Base-by-base conservation (phyloP, 148 eudicot species). In the Camellia granthamiana region DNA sequence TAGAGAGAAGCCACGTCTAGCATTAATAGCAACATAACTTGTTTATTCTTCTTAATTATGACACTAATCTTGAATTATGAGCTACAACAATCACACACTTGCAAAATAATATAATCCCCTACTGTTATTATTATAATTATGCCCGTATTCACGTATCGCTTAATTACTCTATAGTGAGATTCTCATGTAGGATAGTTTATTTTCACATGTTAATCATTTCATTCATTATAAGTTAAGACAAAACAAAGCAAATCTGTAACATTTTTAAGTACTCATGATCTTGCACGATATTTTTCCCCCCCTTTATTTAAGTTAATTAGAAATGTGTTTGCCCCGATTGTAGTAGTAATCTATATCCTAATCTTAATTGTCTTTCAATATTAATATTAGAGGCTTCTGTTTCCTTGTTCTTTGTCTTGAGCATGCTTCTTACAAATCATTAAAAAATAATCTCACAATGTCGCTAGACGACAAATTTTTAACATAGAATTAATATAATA, bases 381-480 rank as follows among this genome's bases (percentile, higher is more conserved):
- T 77, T 65, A 38, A 66, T 30, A 41, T 68, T 8, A 66, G 72
- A 66, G 80, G 62, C 61, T 66, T 77, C 6, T 64, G 80, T 77
- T 77, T 7, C 15, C 51, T 76, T 70, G 80, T 81, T 75, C 62
- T 76, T 76, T 76, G 70, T 77, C 69, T 16, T 51, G 49, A 78
- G 81, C 84, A 72, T 41, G 73, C 72, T 82, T 82, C 77, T 63
- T 15, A 52, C 51, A 55, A 65, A 21, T 19, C 62, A 65, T 51
- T 38, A 65, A 58, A 58, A 52, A 73, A 64, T 38, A 77, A 81
- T 82, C 81, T 55, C 73, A 65, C 56, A 44, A 69, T 64, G 14
- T 72, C 63, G 68, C 49, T 63, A 74, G n/a, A 83, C 64, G 78
- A 83, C 78, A 78, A 78, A 74, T 47, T 66, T 54, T 66, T 54